These are phyloP conservation scores for Entelexis sorbosivorans DNA, from an alignment of 1,139 yeast genomes.

Conservation along the genomic window DNA sequence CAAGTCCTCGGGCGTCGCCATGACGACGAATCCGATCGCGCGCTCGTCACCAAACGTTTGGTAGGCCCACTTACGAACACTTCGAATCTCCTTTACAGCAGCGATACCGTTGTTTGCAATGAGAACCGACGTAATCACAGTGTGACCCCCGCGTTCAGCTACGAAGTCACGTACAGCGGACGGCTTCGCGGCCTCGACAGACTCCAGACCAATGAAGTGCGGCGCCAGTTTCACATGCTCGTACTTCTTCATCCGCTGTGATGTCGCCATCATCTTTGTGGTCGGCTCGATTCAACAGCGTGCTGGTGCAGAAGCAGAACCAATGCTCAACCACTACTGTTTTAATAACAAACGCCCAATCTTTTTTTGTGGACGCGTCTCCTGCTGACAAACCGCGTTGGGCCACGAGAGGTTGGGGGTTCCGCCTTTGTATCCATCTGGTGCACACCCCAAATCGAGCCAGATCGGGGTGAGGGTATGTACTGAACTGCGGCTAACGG, in stretches of 20 bases:
- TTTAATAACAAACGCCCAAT: not conserved
- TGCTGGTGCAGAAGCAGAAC: not conserved
- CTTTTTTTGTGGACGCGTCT: slow-evolving; percentile 8
- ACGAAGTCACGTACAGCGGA: slow-evolving; percentile 78
- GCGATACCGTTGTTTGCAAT: slow-evolving; percentile 99
- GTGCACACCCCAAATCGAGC: not conserved
- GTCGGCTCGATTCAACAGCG: not conserved
- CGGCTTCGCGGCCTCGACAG: slow-evolving; percentile 61
- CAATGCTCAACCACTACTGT: not conserved
- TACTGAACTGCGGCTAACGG: not conserved
- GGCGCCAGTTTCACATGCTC: slow-evolving; percentile 40
- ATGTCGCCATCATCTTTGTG: slow-evolving; percentile 12
- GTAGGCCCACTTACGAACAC: slow-evolving; percentile 96
- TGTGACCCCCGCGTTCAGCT: slow-evolving; percentile 79
- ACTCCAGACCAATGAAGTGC: slow-evolving; percentile 72
- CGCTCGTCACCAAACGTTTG: slow-evolving; percentile 94
- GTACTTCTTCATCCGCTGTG: slow-evolving; percentile 22
- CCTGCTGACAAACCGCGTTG: slow-evolving; percentile 7
- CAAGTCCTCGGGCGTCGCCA: slow-evolving; percentile 99
- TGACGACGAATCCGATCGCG: slow-evolving; percentile 86
- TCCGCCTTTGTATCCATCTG: not conserved
- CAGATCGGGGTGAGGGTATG: slow-evolving; percentile 8
- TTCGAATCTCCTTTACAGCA: slow-evolving; percentile 95
- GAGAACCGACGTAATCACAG: slow-evolving; percentile 70
- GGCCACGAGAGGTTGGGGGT: slow-evolving; percentile 6